Base-by-base conservation (phyloP, 1,139 yeast species). In the Blastobotrys illinoisensis region DNA sequence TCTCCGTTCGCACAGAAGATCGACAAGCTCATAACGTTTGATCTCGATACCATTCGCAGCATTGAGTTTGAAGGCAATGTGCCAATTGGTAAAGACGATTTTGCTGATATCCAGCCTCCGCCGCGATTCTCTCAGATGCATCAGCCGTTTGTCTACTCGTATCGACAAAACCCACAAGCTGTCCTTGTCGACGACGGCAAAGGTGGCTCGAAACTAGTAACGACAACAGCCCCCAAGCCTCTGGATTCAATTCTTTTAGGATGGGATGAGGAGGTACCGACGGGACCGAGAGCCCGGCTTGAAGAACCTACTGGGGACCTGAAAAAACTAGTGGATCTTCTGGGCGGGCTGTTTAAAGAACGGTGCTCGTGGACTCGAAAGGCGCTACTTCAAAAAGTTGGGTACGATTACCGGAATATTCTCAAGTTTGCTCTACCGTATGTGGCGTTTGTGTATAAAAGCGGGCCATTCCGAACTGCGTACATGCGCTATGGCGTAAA, bases 391-490 rank as follows among this genome's bases (percentile, higher is more conserved):
- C 56, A 63, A 14, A 78, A 80, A 58, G 71, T 87, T 46, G 75
- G 89, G 0, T 67, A 71, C 2, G 76, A 77, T 11, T 71, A 81
- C 74, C 77, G 58, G 72, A 79, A 57, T 7, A 54, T 52, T 19
- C 70, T 91, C 46, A 85, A 87, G 61, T 83, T 79, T 59, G 95
- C 97, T 0, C 71, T 95, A 51, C 96, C 98, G 0, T 84, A 87
- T 65, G 86, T 90, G 0, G 79, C 96, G 0, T 93, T 82, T 67
- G 79, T 88, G 45, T 87, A 84, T 68, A 82, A 86, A 36, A 86
- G 86, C 65, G 99, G 99, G 0, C 99, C 99, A 0, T 93, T 97
- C 96, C 78, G 98, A 64, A 89, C 89, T 59, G 81, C 95, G n/a
- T 88, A 86, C 67, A 82, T 89, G 48, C 80, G 75, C 62, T 82